phyloP scores from a whole-genome alignment of 2,329 filamentous ascomycete species.

The Fusarium sp. region DNA sequence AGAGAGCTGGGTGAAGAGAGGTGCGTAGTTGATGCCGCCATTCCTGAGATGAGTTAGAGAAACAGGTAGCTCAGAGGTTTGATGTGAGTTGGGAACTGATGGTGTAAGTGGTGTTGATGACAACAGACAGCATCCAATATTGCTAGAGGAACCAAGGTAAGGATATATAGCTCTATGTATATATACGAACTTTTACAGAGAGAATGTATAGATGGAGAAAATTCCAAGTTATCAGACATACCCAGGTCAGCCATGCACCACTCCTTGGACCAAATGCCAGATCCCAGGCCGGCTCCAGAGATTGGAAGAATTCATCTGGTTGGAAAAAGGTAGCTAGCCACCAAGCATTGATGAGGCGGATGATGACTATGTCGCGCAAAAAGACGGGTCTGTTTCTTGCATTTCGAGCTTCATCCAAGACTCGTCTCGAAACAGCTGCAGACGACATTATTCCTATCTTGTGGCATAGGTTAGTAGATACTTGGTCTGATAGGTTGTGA shows the following conservation, averaged over 20 bases:
- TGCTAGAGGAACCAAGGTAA: background rate
- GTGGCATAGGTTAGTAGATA: background rate
- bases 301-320: slow-evolving; percentile 97
- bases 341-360: slow-evolving; percentile 83
- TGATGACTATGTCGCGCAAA: slow-evolving; percentile 60
- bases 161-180: background rate
- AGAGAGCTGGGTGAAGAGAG: slow-evolving; percentile 88
- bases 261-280: slow-evolving; percentile 80
- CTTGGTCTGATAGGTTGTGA: slow-evolving; percentile 3
- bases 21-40: slow-evolving; percentile 89
- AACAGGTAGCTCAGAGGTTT: background rate
- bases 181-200: background rate
- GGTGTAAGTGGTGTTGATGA: slow-evolving; percentile 21
- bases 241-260: slow-evolving; percentile 96
- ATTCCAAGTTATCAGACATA: slow-evolving; percentile 58
- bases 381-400: slow-evolving; percentile 43
- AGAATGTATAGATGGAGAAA: background rate
- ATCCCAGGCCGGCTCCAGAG: slow-evolving; percentile 92
- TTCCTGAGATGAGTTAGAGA: slow-evolving; percentile 69
- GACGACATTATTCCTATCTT: slow-evolving; percentile 21
- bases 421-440: slow-evolving; percentile 4
- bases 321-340: slow-evolving; percentile 91
- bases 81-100: background rate
- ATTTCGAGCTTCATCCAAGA: slow-evolving; percentile 35
- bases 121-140: background rate